Conservation (phyloP, 345 rosid species). For the Cardiospermum halicacabum region DNA sequence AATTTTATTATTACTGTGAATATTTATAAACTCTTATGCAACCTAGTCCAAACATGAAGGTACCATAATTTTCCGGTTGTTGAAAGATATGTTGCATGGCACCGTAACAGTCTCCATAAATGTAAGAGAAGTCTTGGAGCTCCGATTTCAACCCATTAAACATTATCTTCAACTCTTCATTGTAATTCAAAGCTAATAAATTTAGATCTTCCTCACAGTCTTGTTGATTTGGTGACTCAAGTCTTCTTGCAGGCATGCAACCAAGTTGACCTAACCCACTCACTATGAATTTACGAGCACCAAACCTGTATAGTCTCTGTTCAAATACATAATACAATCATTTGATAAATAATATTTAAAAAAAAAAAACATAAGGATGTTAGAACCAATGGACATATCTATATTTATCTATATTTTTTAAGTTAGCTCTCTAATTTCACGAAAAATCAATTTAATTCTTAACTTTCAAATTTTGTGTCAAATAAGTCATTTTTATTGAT, state of each 20-base stretch:
- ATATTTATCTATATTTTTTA: no score
- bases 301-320: conserved; percentile 38
- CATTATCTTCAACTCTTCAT: conserved; percentile 32
- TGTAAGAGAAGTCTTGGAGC: conserved; percentile 36
- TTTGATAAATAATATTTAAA: no score
- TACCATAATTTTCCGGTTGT: conserved; percentile 50
- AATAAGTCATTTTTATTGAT: no score
- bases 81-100: conserved; percentile 33
- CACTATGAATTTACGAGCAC: conserved; percentile 48
- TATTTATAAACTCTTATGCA: no score
- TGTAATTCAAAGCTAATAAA: conserved; percentile 36
- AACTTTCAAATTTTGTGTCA: no score
- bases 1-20: no score
- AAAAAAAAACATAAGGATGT: no score
- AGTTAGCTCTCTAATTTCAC: no score
- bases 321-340: no score
- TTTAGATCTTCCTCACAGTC: conserved; percentile 43
- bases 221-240: conserved; percentile 19
- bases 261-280: conserved; percentile 47
- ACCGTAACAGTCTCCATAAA: conserved; percentile 47
- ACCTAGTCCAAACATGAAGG: no score
- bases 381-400: background rate
- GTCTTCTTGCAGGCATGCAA: conserved; percentile 49
- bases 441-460: no score
- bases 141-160: conserved; percentile 37